Conservation (phyloP, 2,329 filamentous ascomycete genomes). For the Metarhizium anisopliae region DNA sequence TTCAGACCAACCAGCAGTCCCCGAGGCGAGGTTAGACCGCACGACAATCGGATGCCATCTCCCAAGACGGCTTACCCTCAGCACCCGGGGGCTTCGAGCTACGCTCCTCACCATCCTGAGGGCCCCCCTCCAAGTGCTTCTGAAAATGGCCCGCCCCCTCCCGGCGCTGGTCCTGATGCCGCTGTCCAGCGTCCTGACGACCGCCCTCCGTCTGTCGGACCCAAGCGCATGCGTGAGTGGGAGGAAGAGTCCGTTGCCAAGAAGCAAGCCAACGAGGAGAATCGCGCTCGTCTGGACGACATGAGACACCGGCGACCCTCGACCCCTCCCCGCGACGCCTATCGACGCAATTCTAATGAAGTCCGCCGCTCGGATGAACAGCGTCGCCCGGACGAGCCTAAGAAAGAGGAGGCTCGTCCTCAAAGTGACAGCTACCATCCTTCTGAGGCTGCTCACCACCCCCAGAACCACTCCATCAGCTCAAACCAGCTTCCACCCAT, state of each 20-base stretch:
- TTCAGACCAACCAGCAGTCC: slow-evolving; percentile 69
- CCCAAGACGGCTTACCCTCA: slow-evolving; percentile 79
- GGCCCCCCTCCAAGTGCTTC: slow-evolving; percentile 48
- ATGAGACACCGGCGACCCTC: slow-evolving; percentile 69
- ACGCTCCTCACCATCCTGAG: slow-evolving; percentile 66
- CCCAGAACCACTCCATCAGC: slow-evolving; percentile 44
- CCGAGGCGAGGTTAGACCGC: slow-evolving; percentile 71
- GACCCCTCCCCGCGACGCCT: slow-evolving; percentile 60
- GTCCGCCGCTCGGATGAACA: slow-evolving; percentile 55
- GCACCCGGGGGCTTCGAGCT: slow-evolving; percentile 45
- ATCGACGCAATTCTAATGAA: slow-evolving; percentile 72
- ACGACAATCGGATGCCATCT: slow-evolving; percentile 84
- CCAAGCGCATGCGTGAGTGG: slow-evolving; percentile 88
- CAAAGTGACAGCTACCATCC: slow-evolving; percentile 77
- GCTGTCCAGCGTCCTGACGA: slow-evolving; percentile 54
- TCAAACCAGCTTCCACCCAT: slow-evolving; percentile 51
- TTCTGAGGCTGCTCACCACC: slow-evolving; percentile 82
- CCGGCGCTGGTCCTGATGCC: slow-evolving; percentile 49
- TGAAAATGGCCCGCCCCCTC: slow-evolving; percentile 36
- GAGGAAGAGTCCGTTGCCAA: slow-evolving; percentile 73
- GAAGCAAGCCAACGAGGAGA: slow-evolving; percentile 85
- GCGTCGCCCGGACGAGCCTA: slow-evolving; percentile 49
- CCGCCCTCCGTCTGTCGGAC: slow-evolving; percentile 67
- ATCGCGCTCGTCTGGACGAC: slow-evolving; percentile 77
- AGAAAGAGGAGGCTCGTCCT: slow-evolving; percentile 56